Evolutionary conservation across 352 stramenopile species (phyloP).

Genomic region (Phytophthora ramorum): DNA sequence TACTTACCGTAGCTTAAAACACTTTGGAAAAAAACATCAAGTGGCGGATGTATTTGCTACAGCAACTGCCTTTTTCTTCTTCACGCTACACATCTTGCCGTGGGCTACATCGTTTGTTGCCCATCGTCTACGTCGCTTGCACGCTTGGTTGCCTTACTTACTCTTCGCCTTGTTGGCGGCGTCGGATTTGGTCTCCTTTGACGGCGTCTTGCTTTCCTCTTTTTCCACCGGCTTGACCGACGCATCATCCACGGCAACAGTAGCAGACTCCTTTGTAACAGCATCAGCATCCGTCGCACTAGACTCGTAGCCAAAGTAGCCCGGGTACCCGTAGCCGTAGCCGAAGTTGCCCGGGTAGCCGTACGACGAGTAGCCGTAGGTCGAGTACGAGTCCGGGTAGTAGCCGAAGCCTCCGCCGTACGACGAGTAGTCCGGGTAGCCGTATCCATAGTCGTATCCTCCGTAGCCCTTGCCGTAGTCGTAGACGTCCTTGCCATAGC

Average conservation of each 20-base stretch:
- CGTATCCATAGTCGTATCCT: constrained; percentile 7
- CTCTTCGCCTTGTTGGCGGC: constrained; percentile 3
- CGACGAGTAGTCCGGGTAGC: constrained; percentile 11
- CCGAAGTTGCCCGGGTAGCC: constrained; percentile 1
- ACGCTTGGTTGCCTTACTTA: neutral
- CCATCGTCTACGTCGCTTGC: neutral
- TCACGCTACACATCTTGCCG: neutral
- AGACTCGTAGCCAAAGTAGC: too few relatives aligned
- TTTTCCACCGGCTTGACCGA: neutral
- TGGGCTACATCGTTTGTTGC: neutral
- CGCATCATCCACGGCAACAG: neutral
- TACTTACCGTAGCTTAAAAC: too few relatives aligned
- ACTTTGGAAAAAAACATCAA: neutral
- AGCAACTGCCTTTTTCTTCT: neutral
- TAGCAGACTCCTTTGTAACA: constrained; percentile 5
- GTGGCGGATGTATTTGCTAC: constrained; percentile 1
- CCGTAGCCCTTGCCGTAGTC: neutral
- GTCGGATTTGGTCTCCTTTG: constrained; percentile 13
- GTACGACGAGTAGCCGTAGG: constrained; percentile 1
- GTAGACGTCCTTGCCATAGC: neutral
- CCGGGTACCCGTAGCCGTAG: constrained; percentile 2
- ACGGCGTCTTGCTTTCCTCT: constrained; percentile 5
- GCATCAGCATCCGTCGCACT: neutral
- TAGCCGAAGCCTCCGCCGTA: constrained; percentile 8
- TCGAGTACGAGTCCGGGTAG: constrained; percentile 13